Evolutionary conservation across 2,329 filamentous ascomycete genomes (phyloP), one percentile per base, ranked within the genome.

Genomic region (Fusarium mundagurra): DNA sequence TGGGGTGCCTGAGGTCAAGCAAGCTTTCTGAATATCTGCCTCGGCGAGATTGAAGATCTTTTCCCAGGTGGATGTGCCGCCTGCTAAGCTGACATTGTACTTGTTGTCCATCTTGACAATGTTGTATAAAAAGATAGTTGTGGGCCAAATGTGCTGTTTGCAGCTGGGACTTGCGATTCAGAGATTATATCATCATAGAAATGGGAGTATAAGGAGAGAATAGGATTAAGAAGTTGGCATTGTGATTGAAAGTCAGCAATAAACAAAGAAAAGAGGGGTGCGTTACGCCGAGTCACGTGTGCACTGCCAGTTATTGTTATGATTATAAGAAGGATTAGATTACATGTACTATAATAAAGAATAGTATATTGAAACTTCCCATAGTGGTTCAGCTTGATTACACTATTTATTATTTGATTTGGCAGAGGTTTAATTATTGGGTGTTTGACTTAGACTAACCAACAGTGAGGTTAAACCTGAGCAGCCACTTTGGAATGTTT

Each of bases 181-280:
- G 18, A 39, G 10, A 39, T 39, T 7, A 22, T 2, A 39, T 39
- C 18, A n/a, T n/a, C n/a, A n/a, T n/a, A n/a, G n/a, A 20, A 39
- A 12, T 1, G 5, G 0, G 22, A n/a, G 22, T 9, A 1, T 39
- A 3, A 8, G 17, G 7, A 11, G 41, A 12, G 14, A 11, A 1
- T 5, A 5, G 6, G 6, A 11, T 8, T 6, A 4, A 12, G 43
- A 27, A 45, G 43, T 45, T 18, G 3, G 13, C 8, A 45, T 27
- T 6, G 17, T 27, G 43, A 14, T 20, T 27, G 12, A 6, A 45
- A 27, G 7, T 27, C 5, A 14, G 43, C 2, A 9, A 45, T 9
- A 20, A 20, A 45, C 17, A 45, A 45, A 27, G 17, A 20, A 45
- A 27, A 9, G n/a, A 27, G 43, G 43, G 12, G 43, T 9, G 24